These are phyloP conservation scores for Aureobasidium sp. DNA, from an alignment of 2,329 filamentous ascomycete genomes.

Conservation along the genomic window DNA sequence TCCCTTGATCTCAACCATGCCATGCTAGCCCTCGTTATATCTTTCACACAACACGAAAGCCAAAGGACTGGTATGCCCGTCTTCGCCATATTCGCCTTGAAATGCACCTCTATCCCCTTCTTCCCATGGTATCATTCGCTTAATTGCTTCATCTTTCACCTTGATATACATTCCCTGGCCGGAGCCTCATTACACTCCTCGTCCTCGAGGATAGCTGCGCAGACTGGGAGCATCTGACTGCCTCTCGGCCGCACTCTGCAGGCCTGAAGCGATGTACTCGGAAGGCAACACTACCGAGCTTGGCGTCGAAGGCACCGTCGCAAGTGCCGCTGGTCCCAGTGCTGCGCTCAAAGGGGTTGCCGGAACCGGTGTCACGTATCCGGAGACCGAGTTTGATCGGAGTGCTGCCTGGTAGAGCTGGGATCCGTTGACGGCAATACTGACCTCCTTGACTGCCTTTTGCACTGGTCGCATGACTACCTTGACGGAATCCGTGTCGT, in stretches of 20 bases:
- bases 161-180: not conserved
- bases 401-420: slow-evolving; percentile 49
- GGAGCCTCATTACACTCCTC: not conserved
- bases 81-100: slow-evolving; percentile 8
- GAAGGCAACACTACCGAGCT: slow-evolving; percentile 6
- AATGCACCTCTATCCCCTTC: slow-evolving; percentile 1
- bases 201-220: slow-evolving; percentile 1
- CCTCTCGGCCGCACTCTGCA: slow-evolving; percentile 4
- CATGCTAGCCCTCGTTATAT: not conserved
- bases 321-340: slow-evolving; percentile 81
- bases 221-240: slow-evolving; percentile 10
- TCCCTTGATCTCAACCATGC: not conserved
- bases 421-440: slow-evolving; percentile 60
- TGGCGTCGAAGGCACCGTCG: slow-evolving; percentile 69
- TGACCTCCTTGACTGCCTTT: slow-evolving; percentile 73
- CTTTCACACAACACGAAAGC: not conserved
- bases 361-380: slow-evolving; percentile 55
- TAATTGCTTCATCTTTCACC: not conserved
- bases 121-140: slow-evolving; percentile 6
- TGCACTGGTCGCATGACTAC: slow-evolving; percentile 73
- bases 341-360: slow-evolving; percentile 87
- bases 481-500: slow-evolving; percentile 58
- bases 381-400: slow-evolving; percentile 21
- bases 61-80: not conserved
- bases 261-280: slow-evolving; percentile 8